Conservation (phyloP, 179 eudicot genomes). For the Spergularia azorica region DNA sequence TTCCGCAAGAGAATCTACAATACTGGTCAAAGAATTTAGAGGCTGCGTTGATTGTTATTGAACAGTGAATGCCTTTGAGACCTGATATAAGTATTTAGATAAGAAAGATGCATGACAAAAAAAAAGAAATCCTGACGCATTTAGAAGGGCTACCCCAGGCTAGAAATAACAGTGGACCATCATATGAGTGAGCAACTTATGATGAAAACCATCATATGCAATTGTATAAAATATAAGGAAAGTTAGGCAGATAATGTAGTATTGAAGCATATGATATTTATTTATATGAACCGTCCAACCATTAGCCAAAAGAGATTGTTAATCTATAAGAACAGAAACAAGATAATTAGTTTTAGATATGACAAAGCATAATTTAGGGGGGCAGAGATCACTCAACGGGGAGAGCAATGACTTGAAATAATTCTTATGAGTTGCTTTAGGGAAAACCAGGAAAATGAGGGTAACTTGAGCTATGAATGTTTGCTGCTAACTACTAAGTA, state of each 20-base stretch:
- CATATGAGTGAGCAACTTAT: neutral
- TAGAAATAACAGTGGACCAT: neutral
- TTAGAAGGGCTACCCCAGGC: constrained; percentile 7
- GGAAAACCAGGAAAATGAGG: neutral
- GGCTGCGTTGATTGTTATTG: constrained; percentile 73
- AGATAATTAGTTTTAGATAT: neutral
- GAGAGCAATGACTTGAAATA: neutral
- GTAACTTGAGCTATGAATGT: neutral
- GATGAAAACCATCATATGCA: neutral
- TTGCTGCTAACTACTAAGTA: neutral
- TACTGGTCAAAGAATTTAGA: constrained; percentile 64
- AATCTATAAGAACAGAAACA: neutral
- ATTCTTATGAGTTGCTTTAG: neutral
- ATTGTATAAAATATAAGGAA: too few species aligned
- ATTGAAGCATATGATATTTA: neutral
- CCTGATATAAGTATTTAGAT: constrained; percentile 43
- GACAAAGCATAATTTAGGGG: neutral
- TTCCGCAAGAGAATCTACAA: constrained; percentile 39
- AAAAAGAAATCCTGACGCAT: neutral
- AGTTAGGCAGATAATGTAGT: too few species aligned
- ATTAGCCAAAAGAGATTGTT: neutral
- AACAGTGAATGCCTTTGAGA: constrained; percentile 70
- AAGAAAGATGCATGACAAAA: neutral
- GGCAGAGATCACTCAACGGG: neutral
- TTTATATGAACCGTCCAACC: neutral